Evolutionary conservation across 805 yeast species (phyloP).

Genomic region (Danielia reshetovae): DNA sequence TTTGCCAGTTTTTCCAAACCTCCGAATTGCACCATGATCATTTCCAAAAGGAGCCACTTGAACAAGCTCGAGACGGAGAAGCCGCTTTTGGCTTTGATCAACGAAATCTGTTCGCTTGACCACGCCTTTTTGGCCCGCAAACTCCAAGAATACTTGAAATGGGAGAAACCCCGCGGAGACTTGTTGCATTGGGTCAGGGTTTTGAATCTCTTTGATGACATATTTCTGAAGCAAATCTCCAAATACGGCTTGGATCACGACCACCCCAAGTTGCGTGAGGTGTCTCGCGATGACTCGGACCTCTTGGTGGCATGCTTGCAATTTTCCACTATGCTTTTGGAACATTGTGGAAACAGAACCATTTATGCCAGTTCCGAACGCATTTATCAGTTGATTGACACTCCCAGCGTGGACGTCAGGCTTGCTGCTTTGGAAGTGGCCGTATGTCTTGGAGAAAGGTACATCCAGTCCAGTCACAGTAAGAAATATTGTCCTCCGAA

Average conservation of each 20-base stretch:
- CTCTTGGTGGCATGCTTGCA: constrained; percentile 50
- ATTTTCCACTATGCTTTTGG: constrained; percentile 61
- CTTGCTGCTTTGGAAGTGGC: constrained; percentile 59
- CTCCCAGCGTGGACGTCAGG: constrained; percentile 58
- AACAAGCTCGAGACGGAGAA: constrained; percentile 27
- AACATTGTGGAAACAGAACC: constrained; percentile 63
- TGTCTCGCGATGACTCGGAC: constrained; percentile 44
- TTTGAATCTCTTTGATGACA: constrained; percentile 68
- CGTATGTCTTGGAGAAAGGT: constrained; percentile 57
- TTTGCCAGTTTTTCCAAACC: not conserved
- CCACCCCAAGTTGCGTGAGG: constrained; percentile 42
- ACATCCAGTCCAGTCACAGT: constrained; percentile 41
- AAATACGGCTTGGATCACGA: constrained; percentile 51
- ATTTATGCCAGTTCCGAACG: constrained; percentile 66
- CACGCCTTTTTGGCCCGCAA: constrained; percentile 34
- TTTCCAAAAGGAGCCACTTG: constrained; percentile 26
- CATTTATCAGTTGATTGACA: constrained; percentile 53
- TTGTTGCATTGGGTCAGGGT: constrained; percentile 74
- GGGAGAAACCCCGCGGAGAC: constrained; percentile 68
- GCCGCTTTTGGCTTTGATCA: constrained; percentile 30
- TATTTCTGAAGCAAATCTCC: constrained; percentile 50
- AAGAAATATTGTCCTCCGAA: constrained; percentile 42
- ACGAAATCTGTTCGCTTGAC: constrained; percentile 35
- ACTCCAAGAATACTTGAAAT: constrained; percentile 36
- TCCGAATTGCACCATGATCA: constrained; percentile 28